phyloP scores from a whole-genome alignment of 345 rosid genomes.

The Linum trigynum region DNA sequence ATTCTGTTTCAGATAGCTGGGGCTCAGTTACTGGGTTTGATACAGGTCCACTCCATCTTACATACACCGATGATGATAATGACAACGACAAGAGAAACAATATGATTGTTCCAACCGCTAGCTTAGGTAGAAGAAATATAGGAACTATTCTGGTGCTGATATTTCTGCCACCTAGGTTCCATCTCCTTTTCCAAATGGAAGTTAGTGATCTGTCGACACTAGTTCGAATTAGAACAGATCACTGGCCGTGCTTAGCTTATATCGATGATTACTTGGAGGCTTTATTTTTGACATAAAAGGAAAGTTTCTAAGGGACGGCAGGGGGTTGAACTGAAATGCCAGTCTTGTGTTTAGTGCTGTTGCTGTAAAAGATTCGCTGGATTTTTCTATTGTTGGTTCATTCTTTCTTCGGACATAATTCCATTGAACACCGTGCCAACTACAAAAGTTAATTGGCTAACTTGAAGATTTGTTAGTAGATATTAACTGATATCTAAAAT shows the following conservation, averaged over 20 bases:
- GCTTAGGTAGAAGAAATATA: slow-evolving; percentile 41
- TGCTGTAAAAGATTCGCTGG: too few relatives aligned
- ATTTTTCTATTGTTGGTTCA: too few relatives aligned
- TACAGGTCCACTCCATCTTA: slow-evolving; percentile 55
- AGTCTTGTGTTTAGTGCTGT: too few relatives aligned
- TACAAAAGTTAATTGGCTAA: too few relatives aligned
- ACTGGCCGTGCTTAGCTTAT: slow-evolving; percentile 98
- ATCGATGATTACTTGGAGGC: slow-evolving; percentile 92
- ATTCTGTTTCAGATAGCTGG: slow-evolving; percentile 26
- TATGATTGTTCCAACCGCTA: slow-evolving; percentile 5
- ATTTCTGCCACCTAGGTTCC: slow-evolving; percentile 90
- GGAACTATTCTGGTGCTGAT: slow-evolving; percentile 66
- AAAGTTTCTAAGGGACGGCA: background rate
- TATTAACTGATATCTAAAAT: too few relatives aligned
- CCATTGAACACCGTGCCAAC: too few relatives aligned
- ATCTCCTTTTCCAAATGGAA: slow-evolving; percentile 90
- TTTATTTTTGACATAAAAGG: slow-evolving; percentile 41
- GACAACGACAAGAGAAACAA: slow-evolving; percentile 30
- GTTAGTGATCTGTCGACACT: slow-evolving; percentile 66
- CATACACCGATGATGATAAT: slow-evolving; percentile 42
- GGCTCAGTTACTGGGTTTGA: slow-evolving; percentile 16
- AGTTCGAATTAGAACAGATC: slow-evolving; percentile 86
- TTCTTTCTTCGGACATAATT: too few relatives aligned
- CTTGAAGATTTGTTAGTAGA: too few relatives aligned
- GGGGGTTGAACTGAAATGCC: too few relatives aligned